phyloP scores from a whole-genome alignment of 2,329 filamentous ascomycete genomes.

The Ceratocystis papillata region DNA sequence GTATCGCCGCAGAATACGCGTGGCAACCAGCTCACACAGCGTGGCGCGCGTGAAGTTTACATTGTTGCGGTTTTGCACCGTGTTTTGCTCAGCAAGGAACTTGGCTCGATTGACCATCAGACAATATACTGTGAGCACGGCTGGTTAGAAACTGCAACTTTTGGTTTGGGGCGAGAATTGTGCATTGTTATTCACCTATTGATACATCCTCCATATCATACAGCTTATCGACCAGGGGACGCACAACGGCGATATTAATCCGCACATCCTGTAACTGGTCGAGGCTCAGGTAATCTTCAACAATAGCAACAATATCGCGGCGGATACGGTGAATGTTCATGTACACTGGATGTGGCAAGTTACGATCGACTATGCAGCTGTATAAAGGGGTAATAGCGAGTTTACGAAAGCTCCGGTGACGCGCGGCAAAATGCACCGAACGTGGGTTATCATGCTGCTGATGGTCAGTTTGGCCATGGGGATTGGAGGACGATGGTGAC shows the following conservation, averaged over 20 bases:
- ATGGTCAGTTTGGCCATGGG: not conserved
- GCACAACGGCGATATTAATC: conserved; percentile 69
- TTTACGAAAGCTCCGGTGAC: conserved; percentile 14
- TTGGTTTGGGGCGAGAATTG: too few species aligned
- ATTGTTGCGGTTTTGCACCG: conserved; percentile 66
- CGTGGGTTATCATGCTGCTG: not conserved
- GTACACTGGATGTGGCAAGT: conserved; percentile 59
- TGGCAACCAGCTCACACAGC: conserved; percentile 70
- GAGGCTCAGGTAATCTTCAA: conserved; percentile 29
- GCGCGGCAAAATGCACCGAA: conserved; percentile 14
- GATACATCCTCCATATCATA: conserved; percentile 72
- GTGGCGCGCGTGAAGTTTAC: conserved; percentile 68
- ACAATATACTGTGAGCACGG: conserved; percentile 52
- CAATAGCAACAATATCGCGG: conserved; percentile 51
- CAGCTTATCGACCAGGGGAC: conserved; percentile 72
- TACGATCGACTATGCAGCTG: conserved; percentile 46
- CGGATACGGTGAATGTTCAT: conserved; percentile 64
- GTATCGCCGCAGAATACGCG: conserved; percentile 64
- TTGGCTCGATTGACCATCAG: conserved; percentile 71
- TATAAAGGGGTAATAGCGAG: conserved; percentile 33
- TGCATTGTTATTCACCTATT: conserved; percentile 33
- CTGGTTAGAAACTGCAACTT: not conserved
- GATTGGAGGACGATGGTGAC: not conserved
- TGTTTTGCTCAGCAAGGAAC: conserved; percentile 66
- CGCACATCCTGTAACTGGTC: conserved; percentile 63